Conservation (phyloP, 345 rosid species). For the Draba incana region DNA sequence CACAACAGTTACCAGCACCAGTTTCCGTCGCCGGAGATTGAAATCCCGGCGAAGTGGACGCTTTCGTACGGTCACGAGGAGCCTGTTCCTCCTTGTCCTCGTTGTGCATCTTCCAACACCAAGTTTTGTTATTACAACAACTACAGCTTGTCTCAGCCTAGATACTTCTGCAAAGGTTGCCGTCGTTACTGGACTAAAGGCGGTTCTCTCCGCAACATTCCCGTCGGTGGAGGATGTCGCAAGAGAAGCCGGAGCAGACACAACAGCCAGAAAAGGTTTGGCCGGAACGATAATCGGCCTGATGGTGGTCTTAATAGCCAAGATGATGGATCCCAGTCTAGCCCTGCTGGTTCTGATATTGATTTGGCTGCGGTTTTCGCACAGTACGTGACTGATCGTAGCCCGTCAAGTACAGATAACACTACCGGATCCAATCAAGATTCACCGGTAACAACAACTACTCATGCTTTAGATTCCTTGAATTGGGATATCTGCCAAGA, state of each 20-base stretch:
- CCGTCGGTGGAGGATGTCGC: slow-evolving; percentile 87
- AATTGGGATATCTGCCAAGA: slow-evolving; percentile 42
- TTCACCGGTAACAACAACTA: slow-evolving; percentile 36
- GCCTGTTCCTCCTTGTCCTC: slow-evolving; percentile 77
- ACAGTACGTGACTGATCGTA: slow-evolving; percentile 55
- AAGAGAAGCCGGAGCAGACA: slow-evolving; percentile 58
- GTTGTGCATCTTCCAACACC: slow-evolving; percentile 85
- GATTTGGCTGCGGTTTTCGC: slow-evolving; percentile 80
- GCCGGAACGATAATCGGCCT: slow-evolving; percentile 20
- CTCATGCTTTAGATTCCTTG: slow-evolving; percentile 33
- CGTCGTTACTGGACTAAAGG: slow-evolving; percentile 93
- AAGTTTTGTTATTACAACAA: slow-evolving; percentile 93
- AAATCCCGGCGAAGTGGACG: slow-evolving; percentile 38
- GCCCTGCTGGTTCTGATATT: slow-evolving; percentile 41
- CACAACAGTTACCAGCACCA: slow-evolving; percentile 38
- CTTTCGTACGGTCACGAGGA: slow-evolving; percentile 48
- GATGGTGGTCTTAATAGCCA: slow-evolving; percentile 37
- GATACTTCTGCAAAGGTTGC: slow-evolving; percentile 84
- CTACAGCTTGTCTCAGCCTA: slow-evolving; percentile 90
- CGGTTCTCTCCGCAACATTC: slow-evolving; percentile 80
- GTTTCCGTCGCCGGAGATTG: slow-evolving; percentile 37
- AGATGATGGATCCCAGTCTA: slow-evolving; percentile 28
- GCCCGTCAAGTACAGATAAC: slow-evolving; percentile 38
- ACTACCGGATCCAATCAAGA: slow-evolving; percentile 40
- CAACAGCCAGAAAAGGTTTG: slow-evolving; percentile 45